Percentiles rank a stretch among this genome's conserved stretches.
These are phyloP conservation scores for Suillus paluster DNA, from an alignment of 768 basidiomycete species.

Conservation along the genomic window DNA sequence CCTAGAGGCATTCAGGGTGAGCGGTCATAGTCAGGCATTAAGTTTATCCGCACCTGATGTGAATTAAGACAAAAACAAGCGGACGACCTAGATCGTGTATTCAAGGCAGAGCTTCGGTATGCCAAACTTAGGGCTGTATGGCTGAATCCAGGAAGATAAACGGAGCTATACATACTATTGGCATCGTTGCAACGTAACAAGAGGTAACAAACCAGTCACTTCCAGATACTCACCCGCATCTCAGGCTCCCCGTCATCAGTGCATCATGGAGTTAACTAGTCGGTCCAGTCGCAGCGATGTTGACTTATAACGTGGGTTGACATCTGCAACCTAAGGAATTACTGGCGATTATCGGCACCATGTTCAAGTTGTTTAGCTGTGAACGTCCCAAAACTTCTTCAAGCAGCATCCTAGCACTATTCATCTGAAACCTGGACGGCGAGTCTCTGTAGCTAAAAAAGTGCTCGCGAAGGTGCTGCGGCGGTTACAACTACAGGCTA, in stretches of 20 bases:
- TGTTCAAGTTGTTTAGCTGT: background rate
- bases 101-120: background rate
- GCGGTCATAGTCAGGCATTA: background rate
- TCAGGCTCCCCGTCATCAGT: background rate
- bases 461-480: too few species aligned
- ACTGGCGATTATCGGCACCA: background rate
- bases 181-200: background rate
- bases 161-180: background rate
- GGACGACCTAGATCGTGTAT: background rate
- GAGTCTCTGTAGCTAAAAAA: too few species aligned
- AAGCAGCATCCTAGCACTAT: too few species aligned
- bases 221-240: background rate
- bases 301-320: background rate
- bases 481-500: too few species aligned
- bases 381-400: background rate
- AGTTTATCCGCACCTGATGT: constrained; percentile 6
- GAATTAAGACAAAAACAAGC: constrained; percentile 7
- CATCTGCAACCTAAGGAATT: background rate
- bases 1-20: background rate
- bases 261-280: background rate
- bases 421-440: too few species aligned
- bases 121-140: background rate
- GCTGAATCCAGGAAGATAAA: background rate
- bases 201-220: background rate
- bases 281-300: background rate